Conservation (phyloP, 495 filamentous ascomycete genomes). For the Amphirosellinia nigrospora region DNA sequence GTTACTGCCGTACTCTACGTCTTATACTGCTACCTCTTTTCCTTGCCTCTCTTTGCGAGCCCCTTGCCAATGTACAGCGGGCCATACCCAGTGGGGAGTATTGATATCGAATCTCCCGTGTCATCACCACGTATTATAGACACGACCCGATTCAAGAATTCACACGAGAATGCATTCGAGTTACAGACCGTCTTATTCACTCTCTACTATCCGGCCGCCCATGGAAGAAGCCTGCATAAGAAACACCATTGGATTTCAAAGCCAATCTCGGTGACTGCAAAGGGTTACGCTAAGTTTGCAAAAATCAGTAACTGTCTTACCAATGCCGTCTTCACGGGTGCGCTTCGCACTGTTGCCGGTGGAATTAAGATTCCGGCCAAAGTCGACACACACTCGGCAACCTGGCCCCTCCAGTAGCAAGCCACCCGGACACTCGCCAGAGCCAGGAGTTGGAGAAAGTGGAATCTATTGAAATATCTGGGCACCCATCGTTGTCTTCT, state of each 20-base stretch:
- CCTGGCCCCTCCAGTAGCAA: slow-evolving; percentile 28
- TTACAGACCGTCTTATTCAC: slow-evolving; percentile 56
- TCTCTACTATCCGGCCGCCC: slow-evolving; percentile 53
- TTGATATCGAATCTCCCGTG: slow-evolving; percentile 55
- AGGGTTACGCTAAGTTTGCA: slow-evolving; percentile 56
- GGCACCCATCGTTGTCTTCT: slow-evolving; percentile 57
- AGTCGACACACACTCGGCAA: slow-evolving; percentile 49
- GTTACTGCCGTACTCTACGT: slow-evolving; percentile 35
- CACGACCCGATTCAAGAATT: slow-evolving; percentile 44
- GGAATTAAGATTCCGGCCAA: slow-evolving; percentile 52
- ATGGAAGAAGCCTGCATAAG: slow-evolving; percentile 27
- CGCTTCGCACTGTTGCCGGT: slow-evolving; percentile 45
- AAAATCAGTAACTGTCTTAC: slow-evolving; percentile 50
- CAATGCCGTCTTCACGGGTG: slow-evolving; percentile 43
- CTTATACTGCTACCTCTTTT: slow-evolving; percentile 48
- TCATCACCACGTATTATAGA: slow-evolving; percentile 41
- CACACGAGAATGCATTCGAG: slow-evolving; percentile 48
- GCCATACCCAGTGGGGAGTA: slow-evolving; percentile 51
- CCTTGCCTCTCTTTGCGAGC: slow-evolving; percentile 49
- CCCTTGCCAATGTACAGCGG: slow-evolving; percentile 56
- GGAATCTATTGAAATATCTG: slow-evolving; percentile 27
- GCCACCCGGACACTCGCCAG: slow-evolving; percentile 30
- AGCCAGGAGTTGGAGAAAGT: slow-evolving; percentile 32
- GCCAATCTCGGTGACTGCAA: slow-evolving; percentile 54
- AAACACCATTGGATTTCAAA: slow-evolving; percentile 57